Evolutionary conservation across 1,139 yeast genomes (phyloP), one percentile per base, ranked within the genome.

Genomic region (Kodamaea suecica): DNA sequence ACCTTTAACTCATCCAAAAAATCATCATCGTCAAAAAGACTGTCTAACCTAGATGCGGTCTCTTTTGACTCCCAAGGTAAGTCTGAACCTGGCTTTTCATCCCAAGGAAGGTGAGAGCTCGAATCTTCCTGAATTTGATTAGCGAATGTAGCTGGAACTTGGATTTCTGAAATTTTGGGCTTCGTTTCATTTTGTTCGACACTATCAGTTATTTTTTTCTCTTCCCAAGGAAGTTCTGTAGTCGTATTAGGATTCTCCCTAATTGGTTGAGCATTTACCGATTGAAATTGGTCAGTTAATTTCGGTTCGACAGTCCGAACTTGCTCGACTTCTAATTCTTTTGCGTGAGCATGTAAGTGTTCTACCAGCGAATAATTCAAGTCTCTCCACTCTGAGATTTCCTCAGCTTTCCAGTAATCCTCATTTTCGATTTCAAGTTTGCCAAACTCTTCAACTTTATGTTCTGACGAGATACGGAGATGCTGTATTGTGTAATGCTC

Each of bases 1-100:
- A 19, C 21, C 21, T 19, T 11, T 9, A 17, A 4, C 4, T 38
- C 37, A 5, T 43, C 41, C 31, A 49, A 43, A 29, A 51, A 49
- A 15, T 42, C 49, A 20, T 46, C 48, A 19, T 50, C 55, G 10
- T 31, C 47, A 39, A 51, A 48, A 13, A 52, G 39, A 5, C 28
- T 25, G 14, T 25, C 28, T 17, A 25, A 25, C 17, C 28, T 25
- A 10, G 13, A 11, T 7, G 11, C 26, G n/a, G 13, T 11, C 26
- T 9, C 21, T 19, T n/a, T n/a, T n/a, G n/a, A n/a, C n/a, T 25
- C 28, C 28, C 28, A 25, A 12, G 28, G 28, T 12, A 25, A 10
- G 11, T 9, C 13, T 25, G 11, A 11, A 4, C 5, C 14, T 4
- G 15, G 17, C 21, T 26, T 30, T 6, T 23, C 16, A 4, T 35